A percentile compares a stretch with the other conserved stretches of the same genome.
phyloP scores from a whole-genome alignment of 192 early-diverging fungal species.

The Umbelopsis sp. region DNA sequence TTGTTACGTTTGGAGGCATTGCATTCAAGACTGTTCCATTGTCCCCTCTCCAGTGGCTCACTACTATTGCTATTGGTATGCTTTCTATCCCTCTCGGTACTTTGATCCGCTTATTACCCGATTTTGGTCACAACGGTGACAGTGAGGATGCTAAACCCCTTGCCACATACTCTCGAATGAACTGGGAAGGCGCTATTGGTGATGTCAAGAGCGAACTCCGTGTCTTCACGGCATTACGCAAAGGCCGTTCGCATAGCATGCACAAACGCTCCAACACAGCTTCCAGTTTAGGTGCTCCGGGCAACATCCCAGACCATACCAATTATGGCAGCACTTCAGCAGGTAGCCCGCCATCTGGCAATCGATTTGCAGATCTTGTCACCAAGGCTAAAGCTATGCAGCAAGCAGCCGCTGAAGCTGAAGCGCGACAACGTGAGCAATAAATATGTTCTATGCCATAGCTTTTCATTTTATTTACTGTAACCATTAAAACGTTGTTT shows the following conservation, averaged over 20 bases:
- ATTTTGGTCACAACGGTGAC: constrained; percentile 36
- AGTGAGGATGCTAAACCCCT: constrained; percentile 39
- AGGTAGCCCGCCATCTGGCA: background rate
- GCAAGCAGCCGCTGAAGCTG: constrained; percentile 20
- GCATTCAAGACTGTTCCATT: constrained; percentile 86
- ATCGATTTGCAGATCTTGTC: constrained; percentile 29
- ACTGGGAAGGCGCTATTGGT: constrained; percentile 42
- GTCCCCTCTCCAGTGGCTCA: constrained; percentile 68
- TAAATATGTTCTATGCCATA: background rate
- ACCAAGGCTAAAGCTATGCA: constrained; percentile 22
- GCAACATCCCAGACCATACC: background rate
- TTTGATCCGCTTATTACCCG: constrained; percentile 79
- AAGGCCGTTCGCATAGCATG: background rate
- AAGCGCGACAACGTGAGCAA: background rate
- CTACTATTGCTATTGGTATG: constrained; percentile 78
- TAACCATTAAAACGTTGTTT: too few species aligned
- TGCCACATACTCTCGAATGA: constrained; percentile 37
- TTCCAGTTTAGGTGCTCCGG: background rate
- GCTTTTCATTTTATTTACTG: too few species aligned
- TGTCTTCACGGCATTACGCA: constrained; percentile 25
- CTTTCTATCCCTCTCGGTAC: constrained; percentile 83
- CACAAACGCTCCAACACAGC: background rate
- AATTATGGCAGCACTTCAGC: constrained; percentile 17
- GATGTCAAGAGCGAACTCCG: constrained; percentile 35
- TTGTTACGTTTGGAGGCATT: constrained; percentile 85